Conservation (phyloP, 2,329 filamentous ascomycete species). For the Calonectria pseudoreteaudii region DNA sequence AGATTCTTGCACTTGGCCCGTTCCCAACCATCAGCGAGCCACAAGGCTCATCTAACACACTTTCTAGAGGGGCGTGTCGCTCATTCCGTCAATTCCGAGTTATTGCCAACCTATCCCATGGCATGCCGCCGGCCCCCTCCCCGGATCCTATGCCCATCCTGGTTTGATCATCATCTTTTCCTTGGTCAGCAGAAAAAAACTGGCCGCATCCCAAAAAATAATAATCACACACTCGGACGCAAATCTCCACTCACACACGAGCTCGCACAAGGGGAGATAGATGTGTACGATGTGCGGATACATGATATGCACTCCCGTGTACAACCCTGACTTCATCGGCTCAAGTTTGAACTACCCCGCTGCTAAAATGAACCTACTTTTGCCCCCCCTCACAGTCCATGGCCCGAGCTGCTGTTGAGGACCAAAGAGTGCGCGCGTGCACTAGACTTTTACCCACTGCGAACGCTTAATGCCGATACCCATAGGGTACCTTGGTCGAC, state of each 20-base stretch:
- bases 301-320: not conserved
- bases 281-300: not conserved
- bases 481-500: conserved; percentile 12
- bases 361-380: conserved; percentile 32
- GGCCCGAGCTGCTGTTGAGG: conserved; percentile 19
- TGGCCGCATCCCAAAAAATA: not conserved
- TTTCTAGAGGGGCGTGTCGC: conserved; percentile 11
- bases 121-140: conserved; percentile 16
- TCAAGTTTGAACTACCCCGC: conserved; percentile 30
- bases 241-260: conserved; percentile 1
- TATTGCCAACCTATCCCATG: conserved; percentile 15
- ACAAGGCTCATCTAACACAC: conserved; percentile 7
- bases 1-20: not conserved
- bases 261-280: not conserved
- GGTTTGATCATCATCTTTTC: conserved; percentile 35
- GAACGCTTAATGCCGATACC: conserved; percentile 24
- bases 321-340: conserved; percentile 5
- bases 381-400: conserved; percentile 2
- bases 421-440: not conserved
- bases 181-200: conserved; percentile 28
- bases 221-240: not conserved
- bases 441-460: conserved; percentile 16
- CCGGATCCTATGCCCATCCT: conserved; percentile 27
- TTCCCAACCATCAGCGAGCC: not conserved
- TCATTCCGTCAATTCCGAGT: conserved; percentile 26